Evolutionary conservation across 108 stramenopile species (phyloP).

Genomic region (Nannochloropsis salina): DNA sequence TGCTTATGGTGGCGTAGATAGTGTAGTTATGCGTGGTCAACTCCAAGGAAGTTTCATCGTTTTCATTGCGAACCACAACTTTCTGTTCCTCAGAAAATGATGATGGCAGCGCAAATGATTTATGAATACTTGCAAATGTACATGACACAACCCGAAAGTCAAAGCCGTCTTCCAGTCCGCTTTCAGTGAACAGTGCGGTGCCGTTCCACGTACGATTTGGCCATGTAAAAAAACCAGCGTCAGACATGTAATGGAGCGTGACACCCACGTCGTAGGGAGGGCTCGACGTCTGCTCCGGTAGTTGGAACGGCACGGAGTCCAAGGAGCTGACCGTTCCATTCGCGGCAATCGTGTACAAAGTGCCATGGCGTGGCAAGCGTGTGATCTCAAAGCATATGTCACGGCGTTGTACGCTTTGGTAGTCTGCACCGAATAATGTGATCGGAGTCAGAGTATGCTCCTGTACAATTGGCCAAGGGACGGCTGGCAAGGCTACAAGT

Average conservation of each 20-base stretch:
- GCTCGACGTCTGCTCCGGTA: not conserved
- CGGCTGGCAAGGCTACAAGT: not conserved
- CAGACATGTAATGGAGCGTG: not conserved
- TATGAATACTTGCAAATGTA: not conserved
- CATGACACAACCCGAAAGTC: not conserved
- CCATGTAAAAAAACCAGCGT: not conserved
- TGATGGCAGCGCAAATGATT: not conserved
- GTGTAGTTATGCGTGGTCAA: not conserved
- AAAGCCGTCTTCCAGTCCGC: not conserved
- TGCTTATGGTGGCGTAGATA: slow-evolving; percentile 1
- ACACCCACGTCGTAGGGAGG: slow-evolving; percentile 9
- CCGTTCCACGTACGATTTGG: slow-evolving; percentile 6
- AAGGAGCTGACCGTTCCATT: not conserved
- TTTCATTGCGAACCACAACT: not conserved
- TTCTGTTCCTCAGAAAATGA: not conserved
- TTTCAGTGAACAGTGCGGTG: not conserved
- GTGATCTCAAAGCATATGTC: slow-evolving; percentile 3
- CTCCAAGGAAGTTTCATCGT: not conserved
- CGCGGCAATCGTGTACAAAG: not conserved
- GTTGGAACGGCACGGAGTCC: not conserved
- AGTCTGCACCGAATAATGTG: not conserved
- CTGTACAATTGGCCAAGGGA: not conserved
- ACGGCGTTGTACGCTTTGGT: not conserved
- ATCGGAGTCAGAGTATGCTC: not conserved
- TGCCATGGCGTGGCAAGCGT: not conserved